Evolutionary conservation across 352 stramenopile species (phyloP).

Genomic region (Globisporangium recalcitrans): DNA sequence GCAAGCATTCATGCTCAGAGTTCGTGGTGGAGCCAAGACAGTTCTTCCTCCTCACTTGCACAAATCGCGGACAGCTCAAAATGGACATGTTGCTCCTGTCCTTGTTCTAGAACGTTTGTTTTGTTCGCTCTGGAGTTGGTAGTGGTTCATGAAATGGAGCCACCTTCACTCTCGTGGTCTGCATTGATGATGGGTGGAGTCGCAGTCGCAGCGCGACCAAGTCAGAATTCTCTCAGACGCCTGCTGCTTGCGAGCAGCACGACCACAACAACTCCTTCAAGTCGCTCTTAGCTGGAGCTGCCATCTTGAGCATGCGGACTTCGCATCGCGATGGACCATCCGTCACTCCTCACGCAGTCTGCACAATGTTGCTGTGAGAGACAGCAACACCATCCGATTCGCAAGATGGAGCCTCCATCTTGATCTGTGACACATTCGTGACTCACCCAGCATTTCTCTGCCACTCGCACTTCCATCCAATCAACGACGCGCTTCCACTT

Average conservation of each 20-base stretch:
- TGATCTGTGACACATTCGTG: not conserved
- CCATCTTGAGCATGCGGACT: too few species aligned
- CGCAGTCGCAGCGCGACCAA: not conserved
- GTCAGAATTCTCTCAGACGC: not conserved
- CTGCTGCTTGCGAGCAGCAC: not conserved
- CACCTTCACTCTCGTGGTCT: conserved; percentile 8
- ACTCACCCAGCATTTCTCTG: not conserved
- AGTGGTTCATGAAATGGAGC: conserved; percentile 6
- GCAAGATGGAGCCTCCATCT: not conserved
- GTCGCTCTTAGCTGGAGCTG: too few species aligned
- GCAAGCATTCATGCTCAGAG: not conserved
- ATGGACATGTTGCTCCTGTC: not conserved
- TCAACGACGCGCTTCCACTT: not conserved
- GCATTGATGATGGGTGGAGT: conserved; percentile 1
- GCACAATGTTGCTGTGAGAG: too few species aligned
- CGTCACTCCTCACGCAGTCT: too few species aligned
- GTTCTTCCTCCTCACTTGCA: not conserved
- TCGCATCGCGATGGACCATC: too few species aligned
- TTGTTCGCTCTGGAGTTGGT: not conserved
- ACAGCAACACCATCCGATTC: conserved; percentile 5
- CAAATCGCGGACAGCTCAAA: not conserved
- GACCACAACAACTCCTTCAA: too few species aligned
- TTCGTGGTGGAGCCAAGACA: not conserved
- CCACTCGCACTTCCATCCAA: not conserved
- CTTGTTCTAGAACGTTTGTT: conserved; percentile 9